These are phyloP conservation scores for Phytophthora chlamydospora DNA, from an alignment of 352 stramenopile species.

Conservation along the genomic window DNA sequence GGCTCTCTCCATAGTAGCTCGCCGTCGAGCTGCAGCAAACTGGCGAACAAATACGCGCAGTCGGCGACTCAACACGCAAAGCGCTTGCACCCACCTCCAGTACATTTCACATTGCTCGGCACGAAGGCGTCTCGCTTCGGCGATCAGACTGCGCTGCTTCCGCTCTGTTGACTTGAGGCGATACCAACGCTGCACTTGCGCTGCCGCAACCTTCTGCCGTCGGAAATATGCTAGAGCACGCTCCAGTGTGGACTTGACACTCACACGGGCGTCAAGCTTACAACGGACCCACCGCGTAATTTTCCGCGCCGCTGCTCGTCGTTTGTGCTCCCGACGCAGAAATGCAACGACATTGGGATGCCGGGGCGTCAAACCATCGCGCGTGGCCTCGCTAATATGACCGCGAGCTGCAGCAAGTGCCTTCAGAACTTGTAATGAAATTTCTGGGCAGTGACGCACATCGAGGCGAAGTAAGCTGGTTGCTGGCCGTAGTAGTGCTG, in stretches of 20 bases:
- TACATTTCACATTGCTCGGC: conserved; percentile 27
- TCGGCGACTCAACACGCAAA: conserved; percentile 35
- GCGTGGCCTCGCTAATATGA: conserved; percentile 45
- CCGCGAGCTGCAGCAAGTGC: conserved; percentile 37
- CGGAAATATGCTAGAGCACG: conserved; percentile 51
- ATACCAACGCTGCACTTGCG: conserved; percentile 62
- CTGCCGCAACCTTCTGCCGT: conserved; percentile 42
- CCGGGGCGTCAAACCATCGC: conserved; percentile 55
- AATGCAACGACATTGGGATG: conserved; percentile 56
- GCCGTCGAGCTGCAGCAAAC: conserved; percentile 41
- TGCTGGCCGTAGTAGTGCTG: conserved; percentile 31
- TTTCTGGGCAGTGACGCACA: conserved; percentile 67
- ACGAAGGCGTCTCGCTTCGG: conserved; percentile 30
- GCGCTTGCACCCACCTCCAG: conserved; percentile 39
- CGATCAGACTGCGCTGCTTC: conserved; percentile 35
- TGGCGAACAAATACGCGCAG: conserved; percentile 42
- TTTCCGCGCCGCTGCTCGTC: conserved; percentile 35
- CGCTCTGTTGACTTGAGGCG: conserved; percentile 34
- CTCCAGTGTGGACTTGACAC: conserved; percentile 52
- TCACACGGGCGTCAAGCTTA: conserved; percentile 33
- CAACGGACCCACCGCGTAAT: conserved; percentile 56
- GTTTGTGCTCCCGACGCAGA: conserved; percentile 37
- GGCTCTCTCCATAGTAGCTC: conserved; percentile 42
- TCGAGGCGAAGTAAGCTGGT: conserved; percentile 47
- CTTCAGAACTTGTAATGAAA: conserved; percentile 52